These are phyloP conservation scores for Spencermartinsiella europaea DNA, from an alignment of 805 yeast genomes.

Conservation along the genomic window DNA sequence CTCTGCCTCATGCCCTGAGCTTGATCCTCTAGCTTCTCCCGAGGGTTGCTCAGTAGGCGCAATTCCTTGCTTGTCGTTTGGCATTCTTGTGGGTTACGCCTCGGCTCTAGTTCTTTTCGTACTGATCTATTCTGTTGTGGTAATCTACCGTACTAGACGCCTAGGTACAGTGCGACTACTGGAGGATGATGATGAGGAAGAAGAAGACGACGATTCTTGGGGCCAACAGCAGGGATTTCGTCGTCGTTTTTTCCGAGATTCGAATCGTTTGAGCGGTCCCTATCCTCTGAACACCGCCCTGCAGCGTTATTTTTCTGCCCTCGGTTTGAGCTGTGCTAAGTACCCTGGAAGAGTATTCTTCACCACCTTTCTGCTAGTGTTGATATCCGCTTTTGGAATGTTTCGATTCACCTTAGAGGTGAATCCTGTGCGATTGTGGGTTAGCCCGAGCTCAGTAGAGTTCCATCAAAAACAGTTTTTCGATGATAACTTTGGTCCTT, in stretches of 20 bases:
- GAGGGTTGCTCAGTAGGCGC: constrained; percentile 51
- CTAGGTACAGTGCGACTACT: constrained; percentile 34
- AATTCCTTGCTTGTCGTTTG: constrained; percentile 70
- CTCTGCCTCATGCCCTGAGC: constrained; percentile 66
- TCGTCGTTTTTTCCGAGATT: constrained; percentile 9
- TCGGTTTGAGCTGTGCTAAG: constrained; percentile 57
- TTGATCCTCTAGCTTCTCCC: constrained; percentile 43
- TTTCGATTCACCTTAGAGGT: constrained; percentile 57
- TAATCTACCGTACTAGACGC: background rate
- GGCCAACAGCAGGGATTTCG: background rate
- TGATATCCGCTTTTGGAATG: constrained; percentile 49
- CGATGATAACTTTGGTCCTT: constrained; percentile 84
- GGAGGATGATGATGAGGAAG: constrained; percentile 38
- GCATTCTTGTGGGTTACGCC: constrained; percentile 49
- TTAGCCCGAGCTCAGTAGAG: constrained; percentile 69
- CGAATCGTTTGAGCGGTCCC: constrained; percentile 23
- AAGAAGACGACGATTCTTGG: constrained; percentile 22
- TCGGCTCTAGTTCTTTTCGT: constrained; percentile 3
- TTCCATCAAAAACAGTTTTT: constrained; percentile 59
- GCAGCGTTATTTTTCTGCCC: constrained; percentile 42
- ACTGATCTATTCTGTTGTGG: background rate
- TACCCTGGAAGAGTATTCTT: constrained; percentile 53
- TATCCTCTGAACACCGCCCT: constrained; percentile 46
- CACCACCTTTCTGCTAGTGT: constrained; percentile 37
- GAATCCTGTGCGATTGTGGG: constrained; percentile 86